Base-by-base conservation (phyloP, 805 yeast species). In the Geotrichum ghanense region DNA sequence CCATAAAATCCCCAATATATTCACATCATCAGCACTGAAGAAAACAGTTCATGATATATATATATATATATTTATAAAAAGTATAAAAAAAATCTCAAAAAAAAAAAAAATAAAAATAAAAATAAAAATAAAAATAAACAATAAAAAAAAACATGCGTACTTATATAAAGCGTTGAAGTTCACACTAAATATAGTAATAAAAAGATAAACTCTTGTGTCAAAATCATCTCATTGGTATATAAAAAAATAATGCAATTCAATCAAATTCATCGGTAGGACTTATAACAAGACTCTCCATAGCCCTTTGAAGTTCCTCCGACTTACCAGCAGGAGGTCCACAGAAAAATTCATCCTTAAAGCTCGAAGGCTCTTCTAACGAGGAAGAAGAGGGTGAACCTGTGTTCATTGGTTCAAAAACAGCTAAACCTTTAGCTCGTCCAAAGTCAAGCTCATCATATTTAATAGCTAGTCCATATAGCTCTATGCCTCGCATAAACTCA, bases 371-470 rank as follows among this genome's bases (percentile, higher is more conserved):
- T 39, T 39, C 42, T 20, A 21, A 16, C 23, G 25, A 21, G 4
- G 37, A 31, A 6, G 37, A 31, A 31, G 37, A 31, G 16, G 37
- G 37, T 10, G 37, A 31, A 16, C 12, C 16, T 12, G 37, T n/a
- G 6, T 12, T 41, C 22, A 44, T 22, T 5, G 52, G 52, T 17
- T 53, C 48, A 43, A 55, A 55, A 26, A 51, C 47, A 22, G 48
- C 59, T 37, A 50, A 50, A 3, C 59, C 59, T n/a, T 48, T 44
- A 0, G 55, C 49, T 9, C 48, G 39, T 6, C 60, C 58, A 45
- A 56, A 56, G 34, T 56, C 56, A 19, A 56, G 42, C 24, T 23
- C 41, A 2, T 43, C 35, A 24, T 22, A 26, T 20, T 45, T 31
- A 1, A 56, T 41, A 14, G 48, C 42, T 21, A 5, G 31, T 4